Base-by-base conservation (phyloP, 2,329 filamentous ascomycete genomes). In the Graphilbum fragrans region DNA sequence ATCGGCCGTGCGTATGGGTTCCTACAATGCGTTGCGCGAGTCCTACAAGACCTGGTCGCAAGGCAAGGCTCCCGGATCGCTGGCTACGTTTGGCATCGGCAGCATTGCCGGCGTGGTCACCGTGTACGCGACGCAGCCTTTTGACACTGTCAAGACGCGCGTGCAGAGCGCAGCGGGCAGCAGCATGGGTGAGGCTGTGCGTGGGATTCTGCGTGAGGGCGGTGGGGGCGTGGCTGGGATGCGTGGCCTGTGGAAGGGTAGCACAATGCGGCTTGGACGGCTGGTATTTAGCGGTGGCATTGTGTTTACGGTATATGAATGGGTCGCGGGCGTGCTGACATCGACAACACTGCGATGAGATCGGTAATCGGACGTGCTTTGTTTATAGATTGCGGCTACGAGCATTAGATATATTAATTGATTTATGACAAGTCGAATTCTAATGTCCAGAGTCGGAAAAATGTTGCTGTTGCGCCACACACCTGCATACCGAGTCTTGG, bases 271-370 rank as follows among this genome's bases (percentile, higher is more conserved):
- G 42, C 52, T 83, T 20, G 77, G 77, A 1, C 57, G 79, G 46
- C 68, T 78, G 4, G 65, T 82, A 1, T 66, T 82, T 35, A 77
- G 73, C 48, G 79, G 78, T n/a, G 77, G 78, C 0, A 80, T 81
- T 44, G 56, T 81, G 2, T 80, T 80, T 47, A 76, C 74, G 2
- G 69, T 71, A 3, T 79, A 79, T 51, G 77, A 80, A 52, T 67
- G 72, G 45, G 65, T 72, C 65, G 41, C 41, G 4, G 36, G 21
- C 6, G 31, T 32, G 14, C 73, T 42, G 56, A 55, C 1, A 50
- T 29, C 25, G 14, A 8, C 25, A 8, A 8, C 25, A 29, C 14
- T 29, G 8, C 8, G 14, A 29, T 8, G 8, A 8, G 25, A 29
- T 14, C 8, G 8, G 14, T 29, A 29, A 14, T 29, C n/a, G n/a